A percentile compares a stretch with the other conserved stretches of the same genome.
These are phyloP conservation scores for Taphrina populina DNA, from an alignment of 1,139 yeast genomes.

Conservation along the genomic window DNA sequence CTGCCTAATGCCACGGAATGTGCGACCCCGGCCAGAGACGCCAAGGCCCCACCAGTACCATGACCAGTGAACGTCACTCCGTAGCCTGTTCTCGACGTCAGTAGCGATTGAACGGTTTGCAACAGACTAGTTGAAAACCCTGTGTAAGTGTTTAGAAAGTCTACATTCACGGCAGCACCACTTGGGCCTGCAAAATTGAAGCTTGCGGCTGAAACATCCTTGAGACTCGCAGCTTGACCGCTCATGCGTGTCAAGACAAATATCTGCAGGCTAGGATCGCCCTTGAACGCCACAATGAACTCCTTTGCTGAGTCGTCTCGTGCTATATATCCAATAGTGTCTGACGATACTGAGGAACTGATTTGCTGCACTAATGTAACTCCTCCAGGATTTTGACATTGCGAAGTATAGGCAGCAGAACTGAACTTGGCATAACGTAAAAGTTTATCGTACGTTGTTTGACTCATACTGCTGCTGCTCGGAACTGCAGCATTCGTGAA, in stretches of 20 bases:
- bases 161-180: slow-evolving; percentile 11
- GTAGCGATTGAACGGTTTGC: not conserved
- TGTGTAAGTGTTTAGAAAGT: slow-evolving; percentile 4
- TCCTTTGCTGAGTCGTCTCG: slow-evolving; percentile 17
- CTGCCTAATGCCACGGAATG: not conserved
- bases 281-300: slow-evolving; percentile 21
- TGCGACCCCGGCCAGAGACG: slow-evolving; percentile 10
- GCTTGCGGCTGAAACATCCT: slow-evolving; percentile 11
- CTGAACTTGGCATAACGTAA: slow-evolving; percentile 21
- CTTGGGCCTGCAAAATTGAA: slow-evolving; percentile 7
- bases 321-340: slow-evolving; percentile 9
- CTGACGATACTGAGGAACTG: not conserved
- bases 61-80: slow-evolving; percentile 29
- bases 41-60: slow-evolving; percentile 24
- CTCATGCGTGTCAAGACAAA: not conserved
- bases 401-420: slow-evolving; percentile 5
- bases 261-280: slow-evolving; percentile 21
- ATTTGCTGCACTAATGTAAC: not conserved
- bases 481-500: not conserved
- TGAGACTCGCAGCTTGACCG: slow-evolving; percentile 5
- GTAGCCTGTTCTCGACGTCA: slow-evolving; percentile 8
- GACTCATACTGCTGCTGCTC: not conserved
- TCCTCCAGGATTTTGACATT: slow-evolving; percentile 2
- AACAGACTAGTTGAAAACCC: not conserved
- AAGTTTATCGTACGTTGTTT: not conserved